Base-by-base conservation (phyloP, 768 basidiomycete genomes). In the Mycena vulgaris region DNA sequence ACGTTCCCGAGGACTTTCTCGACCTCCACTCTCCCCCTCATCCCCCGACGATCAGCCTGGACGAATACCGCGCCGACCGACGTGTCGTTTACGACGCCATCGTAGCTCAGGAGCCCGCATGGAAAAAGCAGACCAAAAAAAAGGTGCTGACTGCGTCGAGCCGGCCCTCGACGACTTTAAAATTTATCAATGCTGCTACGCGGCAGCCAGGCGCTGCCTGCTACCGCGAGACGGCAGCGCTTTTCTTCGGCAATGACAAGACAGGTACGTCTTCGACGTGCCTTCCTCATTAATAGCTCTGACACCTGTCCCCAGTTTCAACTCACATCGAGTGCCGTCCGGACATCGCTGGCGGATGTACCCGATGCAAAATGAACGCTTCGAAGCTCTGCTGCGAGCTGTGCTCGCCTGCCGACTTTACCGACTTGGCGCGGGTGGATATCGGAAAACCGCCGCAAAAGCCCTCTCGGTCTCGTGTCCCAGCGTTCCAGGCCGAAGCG, bases 161-260 rank as follows among this genome's bases (percentile, higher is more conserved):
- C n/a, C n/a, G n/a, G n/a, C n/a, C n/a, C n/a, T n/a, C n/a, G n/a
- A n/a, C n/a, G n/a, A n/a, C n/a, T n/a, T n/a, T n/a, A n/a, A n/a
- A n/a, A n/a, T n/a, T n/a, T n/a, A n/a, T n/a, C n/a, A n/a, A n/a
- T n/a, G n/a, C n/a, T n/a, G n/a, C n/a, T n/a, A 51, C 60, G 1
- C 2, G 60, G 23, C 60, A 62, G 25, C 60, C 60, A 3, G 48
- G 40, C 14, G 9, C 1, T 1, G 28, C 58, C 7, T 60, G 58
- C 16, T 31, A 28, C 19, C 58, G 58, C 17, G 4, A 42, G 7
- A 28, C 58, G 3, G 42, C 16, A 19, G 47, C 30, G 3, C 21
- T 60, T 25, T 60, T 42, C n/a, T 60, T 60, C 30, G 40, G 28
- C 21, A 60, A 60, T 21, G 58, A 60, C 58, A 60, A 13, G 5